Evolutionary conservation across 2,329 filamentous ascomycete species (phyloP).

Genomic region (Aspergillus tubingensis): DNA sequence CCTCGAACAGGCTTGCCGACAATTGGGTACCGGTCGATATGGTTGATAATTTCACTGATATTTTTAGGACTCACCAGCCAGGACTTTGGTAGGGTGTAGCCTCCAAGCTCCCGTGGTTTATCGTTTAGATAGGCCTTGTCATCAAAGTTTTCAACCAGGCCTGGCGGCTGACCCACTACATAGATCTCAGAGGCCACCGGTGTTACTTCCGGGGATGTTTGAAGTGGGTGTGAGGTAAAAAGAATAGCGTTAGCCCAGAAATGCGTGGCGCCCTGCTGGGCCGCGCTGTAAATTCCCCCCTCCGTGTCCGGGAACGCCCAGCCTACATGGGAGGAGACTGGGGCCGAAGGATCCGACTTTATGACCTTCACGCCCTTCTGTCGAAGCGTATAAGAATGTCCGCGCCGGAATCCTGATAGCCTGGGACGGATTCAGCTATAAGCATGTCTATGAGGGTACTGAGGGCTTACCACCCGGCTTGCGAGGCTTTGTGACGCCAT

Average conservation of each 20-base stretch:
- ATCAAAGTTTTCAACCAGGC: slow-evolving; percentile 52
- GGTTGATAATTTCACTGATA: slow-evolving; percentile 9
- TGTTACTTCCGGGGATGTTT: slow-evolving; percentile 41
- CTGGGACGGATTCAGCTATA: slow-evolving; percentile 27
- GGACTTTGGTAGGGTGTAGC: slow-evolving; percentile 45
- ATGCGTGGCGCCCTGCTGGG: slow-evolving; percentile 46
- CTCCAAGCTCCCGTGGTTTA: slow-evolving; percentile 38
- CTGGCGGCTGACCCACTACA: slow-evolving; percentile 51
- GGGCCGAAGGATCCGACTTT: slow-evolving; percentile 21
- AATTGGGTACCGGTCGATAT: slow-evolving; percentile 39
- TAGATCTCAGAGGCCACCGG: slow-evolving; percentile 31
- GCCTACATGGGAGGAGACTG: slow-evolving; percentile 27
- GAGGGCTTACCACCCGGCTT: slow-evolving; percentile 48
- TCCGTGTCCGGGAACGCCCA: slow-evolving; percentile 51
- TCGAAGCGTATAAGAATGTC: slow-evolving; percentile 49
- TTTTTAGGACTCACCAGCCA: slow-evolving; percentile 34
- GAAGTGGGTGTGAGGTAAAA: slow-evolving; percentile 52
- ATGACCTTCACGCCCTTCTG: slow-evolving; percentile 35
- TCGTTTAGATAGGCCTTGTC: slow-evolving; percentile 55
- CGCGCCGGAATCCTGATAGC: slow-evolving; percentile 52
- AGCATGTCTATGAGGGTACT: background rate
- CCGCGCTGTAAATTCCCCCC: slow-evolving; percentile 42
- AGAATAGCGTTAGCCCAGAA: slow-evolving; percentile 57
- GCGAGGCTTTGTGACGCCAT: slow-evolving; percentile 51
- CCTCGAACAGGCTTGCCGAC: slow-evolving; percentile 54